Evolutionary conservation across 495 filamentous ascomycete genomes (phyloP).

Genomic region (Cladorrhinum samala): DNA sequence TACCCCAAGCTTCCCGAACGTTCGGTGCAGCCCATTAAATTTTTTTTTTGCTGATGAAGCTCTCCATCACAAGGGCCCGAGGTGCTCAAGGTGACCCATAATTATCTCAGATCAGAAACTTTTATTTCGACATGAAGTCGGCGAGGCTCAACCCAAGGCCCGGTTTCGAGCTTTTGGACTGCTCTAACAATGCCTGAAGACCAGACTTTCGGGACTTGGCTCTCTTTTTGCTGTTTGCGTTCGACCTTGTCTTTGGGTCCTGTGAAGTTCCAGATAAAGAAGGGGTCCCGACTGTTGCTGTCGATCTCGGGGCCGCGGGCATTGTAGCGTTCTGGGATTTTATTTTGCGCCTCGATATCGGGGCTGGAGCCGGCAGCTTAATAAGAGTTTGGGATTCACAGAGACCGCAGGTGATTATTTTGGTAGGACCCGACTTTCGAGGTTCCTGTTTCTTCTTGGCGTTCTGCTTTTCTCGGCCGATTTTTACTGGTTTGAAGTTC

Average conservation of each 20-base stretch:
- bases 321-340: background rate
- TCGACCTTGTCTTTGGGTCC: slow-evolving; percentile 25
- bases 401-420: slow-evolving; percentile 40
- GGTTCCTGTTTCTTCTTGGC: slow-evolving; percentile 10
- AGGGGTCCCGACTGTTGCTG: background rate
- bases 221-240: slow-evolving; percentile 48
- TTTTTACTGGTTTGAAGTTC: slow-evolving; percentile 27
- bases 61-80: background rate
- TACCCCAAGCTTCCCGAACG: slow-evolving; percentile 22
- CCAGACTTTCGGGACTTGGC: slow-evolving; percentile 49
- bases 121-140: slow-evolving; percentile 48
- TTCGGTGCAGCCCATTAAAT: no score
- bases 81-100: background rate
- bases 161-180: slow-evolving; percentile 28
- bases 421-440: slow-evolving; percentile 19
- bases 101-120: no score
- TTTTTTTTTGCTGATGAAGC: background rate
- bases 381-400: slow-evolving; percentile 23
- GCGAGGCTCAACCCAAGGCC: slow-evolving; percentile 45
- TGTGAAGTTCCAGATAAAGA: background rate
- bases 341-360: slow-evolving; percentile 25
- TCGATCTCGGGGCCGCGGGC: background rate
- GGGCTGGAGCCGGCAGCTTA: slow-evolving; percentile 15
- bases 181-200: slow-evolving; percentile 45
- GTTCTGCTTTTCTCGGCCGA: slow-evolving; percentile 7